Evolutionary conservation across 805 yeast species (phyloP).

Genomic region (Spathaspora sp.): DNA sequence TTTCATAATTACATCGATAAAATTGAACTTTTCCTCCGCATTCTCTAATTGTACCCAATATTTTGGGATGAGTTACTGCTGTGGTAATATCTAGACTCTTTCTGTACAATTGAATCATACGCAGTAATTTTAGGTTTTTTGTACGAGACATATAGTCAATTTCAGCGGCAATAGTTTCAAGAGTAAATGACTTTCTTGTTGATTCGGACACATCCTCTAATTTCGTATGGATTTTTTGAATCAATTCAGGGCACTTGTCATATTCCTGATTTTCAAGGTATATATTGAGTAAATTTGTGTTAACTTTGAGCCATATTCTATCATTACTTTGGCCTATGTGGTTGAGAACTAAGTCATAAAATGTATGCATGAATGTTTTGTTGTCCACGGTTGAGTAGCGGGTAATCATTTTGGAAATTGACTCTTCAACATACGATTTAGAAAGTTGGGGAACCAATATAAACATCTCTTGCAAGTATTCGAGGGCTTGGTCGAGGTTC

Average conservation of each 20-base stretch:
- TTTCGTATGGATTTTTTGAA: slow-evolving; percentile 33
- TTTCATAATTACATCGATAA: slow-evolving; percentile 54
- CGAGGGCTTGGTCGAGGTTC: slow-evolving; percentile 20
- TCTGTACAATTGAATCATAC: slow-evolving; percentile 46
- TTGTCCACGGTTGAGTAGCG: slow-evolving; percentile 28
- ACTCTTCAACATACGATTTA: slow-evolving; percentile 38
- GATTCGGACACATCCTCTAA: slow-evolving; percentile 41
- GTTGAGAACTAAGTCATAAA: slow-evolving; percentile 24
- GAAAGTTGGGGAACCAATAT: slow-evolving; percentile 21
- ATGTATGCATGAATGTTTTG: slow-evolving; percentile 23
- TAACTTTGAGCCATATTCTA: slow-evolving; percentile 47
- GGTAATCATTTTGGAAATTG: slow-evolving; percentile 30
- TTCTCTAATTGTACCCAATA: slow-evolving; percentile 71
- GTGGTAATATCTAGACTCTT: slow-evolving; percentile 42
- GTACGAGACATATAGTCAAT: slow-evolving; percentile 49
- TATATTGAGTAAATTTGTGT: slow-evolving; percentile 39
- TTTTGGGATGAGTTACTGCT: slow-evolving; percentile 73
- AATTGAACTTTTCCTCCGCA: slow-evolving; percentile 71
- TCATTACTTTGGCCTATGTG: slow-evolving; percentile 23
- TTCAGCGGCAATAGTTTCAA: slow-evolving; percentile 67
- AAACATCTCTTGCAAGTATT: slow-evolving; percentile 19
- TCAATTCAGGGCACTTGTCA: slow-evolving; percentile 25
- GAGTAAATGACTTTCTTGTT: slow-evolving; percentile 42
- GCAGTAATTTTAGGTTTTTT: slow-evolving; percentile 26
- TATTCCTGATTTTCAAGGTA: slow-evolving; percentile 6